These are phyloP conservation scores for Pyrus hybrid DNA, from an alignment of 331 rosid genomes.

Conservation along the genomic window DNA sequence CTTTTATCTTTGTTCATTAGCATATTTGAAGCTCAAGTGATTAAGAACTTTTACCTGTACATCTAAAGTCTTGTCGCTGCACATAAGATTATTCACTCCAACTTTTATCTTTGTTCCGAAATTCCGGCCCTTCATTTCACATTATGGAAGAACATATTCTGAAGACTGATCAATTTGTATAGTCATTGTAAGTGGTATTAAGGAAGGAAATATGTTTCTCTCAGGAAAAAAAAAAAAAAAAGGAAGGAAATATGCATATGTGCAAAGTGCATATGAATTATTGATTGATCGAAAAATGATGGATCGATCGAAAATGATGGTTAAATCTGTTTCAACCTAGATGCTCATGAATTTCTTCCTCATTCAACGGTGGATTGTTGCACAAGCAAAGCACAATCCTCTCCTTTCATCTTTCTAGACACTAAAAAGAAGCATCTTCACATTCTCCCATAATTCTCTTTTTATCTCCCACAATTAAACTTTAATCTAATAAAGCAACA, in stretches of 20 bases:
- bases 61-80: too few relatives aligned
- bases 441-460: conserved; percentile 23
- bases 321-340: background rate
- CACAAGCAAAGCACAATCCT: conserved; percentile 57
- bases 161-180: background rate
- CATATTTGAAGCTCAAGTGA: too few relatives aligned
- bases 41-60: too few relatives aligned
- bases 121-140: background rate
- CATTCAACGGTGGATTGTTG: conserved; percentile 29
- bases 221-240: too few relatives aligned
- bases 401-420: conserved; percentile 23
- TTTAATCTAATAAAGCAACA: conserved; percentile 7
- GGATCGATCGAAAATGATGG: background rate
- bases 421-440: conserved; percentile 24
- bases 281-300: too few relatives aligned
- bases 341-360: background rate
- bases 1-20: background rate
- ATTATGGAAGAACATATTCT: conserved; percentile 1
- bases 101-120: background rate
- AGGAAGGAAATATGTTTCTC: too few relatives aligned
- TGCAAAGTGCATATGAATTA: too few relatives aligned
- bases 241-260: too few relatives aligned
- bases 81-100: background rate
- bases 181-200: background rate
- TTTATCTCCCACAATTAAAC: conserved; percentile 9